Evolutionary conservation across 177 flowering plant genomes (phyloP), one percentile per base, ranked within the genome.

Genomic region (Tripterygium wilfordii): DNA sequence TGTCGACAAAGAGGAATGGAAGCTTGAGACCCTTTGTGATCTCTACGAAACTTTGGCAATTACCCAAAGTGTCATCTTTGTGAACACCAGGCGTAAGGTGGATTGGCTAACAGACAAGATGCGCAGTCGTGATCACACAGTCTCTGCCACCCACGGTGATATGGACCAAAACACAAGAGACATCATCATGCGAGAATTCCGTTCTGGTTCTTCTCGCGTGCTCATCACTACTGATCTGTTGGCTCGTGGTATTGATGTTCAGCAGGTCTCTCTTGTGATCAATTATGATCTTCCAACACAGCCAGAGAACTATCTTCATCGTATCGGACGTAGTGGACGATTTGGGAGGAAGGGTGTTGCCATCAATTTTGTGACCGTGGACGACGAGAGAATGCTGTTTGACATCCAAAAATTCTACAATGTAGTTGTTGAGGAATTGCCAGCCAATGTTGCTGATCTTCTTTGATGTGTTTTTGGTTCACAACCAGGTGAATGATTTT

Each of bases 361-460:
- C 9, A 63, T 68, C 51, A 63, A 68, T 17, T 63, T 68, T 49
- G 58, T 60, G 31, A 59, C 68, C 17, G 44, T 18, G 13, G 72
- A 68, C 35, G 72, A 68, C 23, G 67, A 53, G 28, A 58, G 64
- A 38, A 67, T 67, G 67, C 62, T 63, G 18, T 32, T 8, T 28
- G 65, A 63, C 31, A 67, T 67, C 41, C 55, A 66, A 45, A 66
- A 49, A 45, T 62, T 62, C 21, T 77, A 82, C 42, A 82, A 79
- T 50, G 82, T 75, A n/a, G 60, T 67, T 1, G 42, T 82, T 18
- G 85, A 77, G 75, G 89, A 82, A 76, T 75, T 82, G 57, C 89
- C 89, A 5, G 54, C 75, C 10, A 82, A 82, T 58, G 83, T 82
- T 65, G 89, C 85, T 23, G 85, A 82, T 54, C 80, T 82, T 39